Conservation (phyloP, 306 rosid species). For the Delonix regia region DNA sequence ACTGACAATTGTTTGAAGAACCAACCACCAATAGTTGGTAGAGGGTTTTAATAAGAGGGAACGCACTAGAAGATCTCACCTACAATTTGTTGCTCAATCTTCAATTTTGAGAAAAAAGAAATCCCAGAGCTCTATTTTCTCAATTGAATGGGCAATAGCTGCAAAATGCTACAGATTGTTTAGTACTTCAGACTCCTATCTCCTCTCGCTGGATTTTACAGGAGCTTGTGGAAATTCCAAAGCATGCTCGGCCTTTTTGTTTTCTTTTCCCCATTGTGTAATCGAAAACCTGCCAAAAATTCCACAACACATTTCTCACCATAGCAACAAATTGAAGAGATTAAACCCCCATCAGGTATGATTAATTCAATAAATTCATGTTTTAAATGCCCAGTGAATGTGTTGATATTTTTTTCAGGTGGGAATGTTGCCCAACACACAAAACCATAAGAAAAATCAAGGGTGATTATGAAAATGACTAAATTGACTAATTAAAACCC, state of each 20-base stretch:
- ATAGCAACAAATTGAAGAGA: slow-evolving; percentile 6
- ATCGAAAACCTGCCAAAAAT: slow-evolving; percentile 18
- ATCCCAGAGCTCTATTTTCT: neutral
- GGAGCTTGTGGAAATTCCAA: slow-evolving; percentile 9
- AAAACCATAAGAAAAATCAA: slow-evolving; percentile 26
- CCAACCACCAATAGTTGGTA: neutral
- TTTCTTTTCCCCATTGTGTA: slow-evolving; percentile 34
- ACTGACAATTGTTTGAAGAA: neutral
- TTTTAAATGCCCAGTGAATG: slow-evolving; percentile 39
- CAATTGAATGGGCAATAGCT: slow-evolving; percentile 24
- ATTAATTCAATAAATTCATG: slow-evolving; percentile 30
- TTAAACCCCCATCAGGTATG: slow-evolving; percentile 23
- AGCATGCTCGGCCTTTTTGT: slow-evolving; percentile 20
- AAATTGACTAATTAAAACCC: slow-evolving; percentile 40
- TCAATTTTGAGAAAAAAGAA: slow-evolving; percentile 22
- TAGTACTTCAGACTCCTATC: neutral
- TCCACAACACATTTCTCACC: slow-evolving; percentile 34
- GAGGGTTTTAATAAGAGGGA: neutral
- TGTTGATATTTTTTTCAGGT: slow-evolving; percentile 24
- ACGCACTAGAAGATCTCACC: slow-evolving; percentile 38
- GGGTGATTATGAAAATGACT: slow-evolving; percentile 34
- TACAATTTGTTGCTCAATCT: slow-evolving; percentile 36
- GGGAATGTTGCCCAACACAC: slow-evolving; percentile 42
- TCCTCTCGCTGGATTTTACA: slow-evolving; percentile 20
- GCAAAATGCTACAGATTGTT: slow-evolving; percentile 1